Conservation (phyloP, 345 rosid genomes). For the Bretschneidera sinensis region DNA sequence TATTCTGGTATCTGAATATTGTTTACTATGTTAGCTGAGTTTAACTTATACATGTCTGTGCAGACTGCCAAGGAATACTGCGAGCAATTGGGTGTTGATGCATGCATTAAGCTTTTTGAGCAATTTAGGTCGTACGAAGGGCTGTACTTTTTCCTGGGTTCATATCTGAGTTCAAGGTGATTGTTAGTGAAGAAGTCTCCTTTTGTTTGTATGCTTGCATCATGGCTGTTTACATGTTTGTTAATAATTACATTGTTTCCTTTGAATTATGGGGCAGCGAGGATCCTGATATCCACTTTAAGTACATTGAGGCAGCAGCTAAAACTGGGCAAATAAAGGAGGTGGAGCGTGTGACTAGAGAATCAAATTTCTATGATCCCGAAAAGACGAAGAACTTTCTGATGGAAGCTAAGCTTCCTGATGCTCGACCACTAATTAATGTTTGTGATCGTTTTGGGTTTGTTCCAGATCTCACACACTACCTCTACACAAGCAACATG, state of each 20-base stretch:
- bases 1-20: constrained; percentile 12
- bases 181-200: constrained; percentile 9
- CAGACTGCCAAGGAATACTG: constrained; percentile 98
- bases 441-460: constrained; percentile 98
- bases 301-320: constrained; percentile 98
- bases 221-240: constrained; percentile 8
- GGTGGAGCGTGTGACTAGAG: constrained; percentile 99
- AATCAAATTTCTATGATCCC: constrained; percentile 90
- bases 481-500: constrained; percentile 87
- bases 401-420: constrained; percentile 99
- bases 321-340: constrained; percentile 95
- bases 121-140: constrained; percentile 99
- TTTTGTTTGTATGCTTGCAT: constrained; percentile 15
- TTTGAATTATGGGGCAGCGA: constrained; percentile 49
- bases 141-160: constrained; percentile 93
- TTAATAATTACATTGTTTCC: constrained; percentile 11
- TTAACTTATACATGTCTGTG: constrained; percentile 23
- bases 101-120: constrained; percentile 93
- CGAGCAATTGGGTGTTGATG: constrained; percentile 93
- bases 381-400: constrained; percentile 95
- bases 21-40: constrained; percentile 5
- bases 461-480: constrained; percentile 96
- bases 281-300: constrained; percentile 98
- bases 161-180: constrained; percentile 95
- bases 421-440: constrained; percentile 96